These are phyloP conservation scores for Cladosporium velox DNA, from an alignment of 2,329 filamentous ascomycete genomes.

Conservation along the genomic window DNA sequence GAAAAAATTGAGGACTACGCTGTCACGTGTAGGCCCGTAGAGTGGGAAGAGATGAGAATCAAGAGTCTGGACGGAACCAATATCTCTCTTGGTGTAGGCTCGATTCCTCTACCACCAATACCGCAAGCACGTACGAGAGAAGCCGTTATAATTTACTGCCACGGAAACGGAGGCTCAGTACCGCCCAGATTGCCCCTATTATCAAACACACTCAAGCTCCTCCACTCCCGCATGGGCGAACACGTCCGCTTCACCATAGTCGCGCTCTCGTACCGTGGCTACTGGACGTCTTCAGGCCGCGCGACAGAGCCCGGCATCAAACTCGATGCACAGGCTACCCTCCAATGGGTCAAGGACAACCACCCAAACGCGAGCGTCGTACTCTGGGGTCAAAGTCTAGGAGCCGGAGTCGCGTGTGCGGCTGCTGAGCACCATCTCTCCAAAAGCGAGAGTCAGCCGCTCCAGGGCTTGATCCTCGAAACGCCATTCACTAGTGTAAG, in stretches of 20 bases:
- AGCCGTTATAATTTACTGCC: constrained; percentile 47
- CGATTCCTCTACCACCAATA: constrained; percentile 13
- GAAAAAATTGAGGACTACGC: constrained; percentile 68
- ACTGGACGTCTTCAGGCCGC: constrained; percentile 74
- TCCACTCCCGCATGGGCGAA: constrained; percentile 35
- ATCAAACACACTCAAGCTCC: constrained; percentile 47
- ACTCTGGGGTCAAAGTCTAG: constrained; percentile 78
- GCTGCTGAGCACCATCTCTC: constrained; percentile 51
- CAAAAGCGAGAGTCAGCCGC: constrained; percentile 36
- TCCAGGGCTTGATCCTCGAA: constrained; percentile 63
- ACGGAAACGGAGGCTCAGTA: constrained; percentile 51
- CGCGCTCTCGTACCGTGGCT: constrained; percentile 66
- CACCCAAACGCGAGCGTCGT: constrained; percentile 48
- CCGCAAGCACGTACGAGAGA: constrained; percentile 17
- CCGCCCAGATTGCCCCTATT: constrained; percentile 51
- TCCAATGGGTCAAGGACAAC: constrained; percentile 60
- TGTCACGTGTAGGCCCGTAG: constrained; percentile 60
- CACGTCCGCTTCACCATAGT: constrained; percentile 42
- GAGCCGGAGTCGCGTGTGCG: constrained; percentile 69
- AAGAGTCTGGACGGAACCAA: constrained; percentile 65
- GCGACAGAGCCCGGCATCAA: constrained; percentile 71
- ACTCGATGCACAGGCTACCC: constrained; percentile 64
- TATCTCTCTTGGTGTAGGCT: constrained; percentile 61
- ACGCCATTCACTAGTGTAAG: constrained; percentile 73
- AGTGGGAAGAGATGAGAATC: constrained; percentile 66